Evolutionary conservation across 768 basidiomycete genomes (phyloP).

Genomic region (Tricholoma furcatifolium): DNA sequence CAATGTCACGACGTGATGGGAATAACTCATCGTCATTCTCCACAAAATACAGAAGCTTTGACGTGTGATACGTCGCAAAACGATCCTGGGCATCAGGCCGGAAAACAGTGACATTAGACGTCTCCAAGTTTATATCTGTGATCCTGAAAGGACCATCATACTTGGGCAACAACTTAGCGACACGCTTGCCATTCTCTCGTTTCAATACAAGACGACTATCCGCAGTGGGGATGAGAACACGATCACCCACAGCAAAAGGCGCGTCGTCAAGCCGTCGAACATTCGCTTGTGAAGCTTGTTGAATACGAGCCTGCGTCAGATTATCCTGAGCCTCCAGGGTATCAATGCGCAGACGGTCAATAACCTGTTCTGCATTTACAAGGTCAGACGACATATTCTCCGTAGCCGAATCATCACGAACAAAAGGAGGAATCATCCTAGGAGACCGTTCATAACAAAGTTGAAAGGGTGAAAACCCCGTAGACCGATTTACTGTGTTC

Average conservation of each 20-base stretch:
- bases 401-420: background rate
- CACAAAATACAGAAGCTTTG: constrained; percentile 20
- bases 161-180: constrained; percentile 37
- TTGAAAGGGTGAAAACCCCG: constrained; percentile 27
- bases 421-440: constrained; percentile 19
- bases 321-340: constrained; percentile 8
- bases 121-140: constrained; percentile 9
- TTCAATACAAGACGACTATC: constrained; percentile 22
- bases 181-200: constrained; percentile 16
- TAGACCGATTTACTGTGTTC: constrained; percentile 24
- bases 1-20: constrained; percentile 20
- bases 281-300: constrained; percentile 22
- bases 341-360: background rate
- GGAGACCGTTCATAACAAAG: constrained; percentile 21
- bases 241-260: constrained; percentile 13
- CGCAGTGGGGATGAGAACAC: constrained; percentile 28
- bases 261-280: background rate
- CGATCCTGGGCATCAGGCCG: constrained; percentile 16
- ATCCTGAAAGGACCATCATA: constrained; percentile 31
- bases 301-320: constrained; percentile 19
- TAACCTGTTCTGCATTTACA: background rate
- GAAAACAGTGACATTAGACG: constrained; percentile 20
- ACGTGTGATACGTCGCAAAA: constrained; percentile 33
- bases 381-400: background rate
- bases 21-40: constrained; percentile 31